phyloP scores from a whole-genome alignment of 2,329 filamentous ascomycete genomes.

The Epichloe elymi region DNA sequence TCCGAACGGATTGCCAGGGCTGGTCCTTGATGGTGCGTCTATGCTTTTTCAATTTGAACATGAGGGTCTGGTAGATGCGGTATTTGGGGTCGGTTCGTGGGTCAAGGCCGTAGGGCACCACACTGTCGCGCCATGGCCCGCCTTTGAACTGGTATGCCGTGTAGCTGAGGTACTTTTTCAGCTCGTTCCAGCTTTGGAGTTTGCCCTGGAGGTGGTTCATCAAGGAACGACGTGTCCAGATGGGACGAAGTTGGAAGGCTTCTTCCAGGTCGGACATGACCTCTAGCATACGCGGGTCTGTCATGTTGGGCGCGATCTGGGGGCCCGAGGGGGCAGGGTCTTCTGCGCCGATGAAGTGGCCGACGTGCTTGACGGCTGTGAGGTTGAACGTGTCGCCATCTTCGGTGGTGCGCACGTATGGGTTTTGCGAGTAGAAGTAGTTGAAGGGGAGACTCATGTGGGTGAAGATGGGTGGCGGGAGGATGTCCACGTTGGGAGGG shows the following conservation, averaged over 20 bases:
- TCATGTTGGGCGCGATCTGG: constrained; percentile 41
- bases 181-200: constrained; percentile 37
- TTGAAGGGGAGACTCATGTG: constrained; percentile 62
- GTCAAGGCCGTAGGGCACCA: constrained; percentile 77
- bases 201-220: constrained; percentile 53
- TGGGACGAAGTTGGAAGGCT: constrained; percentile 60
- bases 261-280: constrained; percentile 51
- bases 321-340: constrained; percentile 53
- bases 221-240: constrained; percentile 76
- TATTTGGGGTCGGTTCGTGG: constrained; percentile 65
- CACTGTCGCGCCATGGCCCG: constrained; percentile 81
- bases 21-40: constrained; percentile 32
- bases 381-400: constrained; percentile 44
- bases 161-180: constrained; percentile 70
- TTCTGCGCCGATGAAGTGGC: constrained; percentile 46
- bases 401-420: constrained; percentile 53
- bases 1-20: constrained; percentile 36
- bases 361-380: constrained; percentile 43
- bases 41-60: constrained; percentile 59
- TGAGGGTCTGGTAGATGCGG: constrained; percentile 76
- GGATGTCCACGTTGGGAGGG: constrained; percentile 51
- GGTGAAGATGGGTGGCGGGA: constrained; percentile 69
- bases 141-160: constrained; percentile 86
- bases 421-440: constrained; percentile 77
- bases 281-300: constrained; percentile 47